Percentiles rank a stretch among this genome's conserved stretches.
These are phyloP conservation scores for Colletotrichum scovillei DNA, from an alignment of 2,329 filamentous ascomycete genomes.

Conservation along the genomic window DNA sequence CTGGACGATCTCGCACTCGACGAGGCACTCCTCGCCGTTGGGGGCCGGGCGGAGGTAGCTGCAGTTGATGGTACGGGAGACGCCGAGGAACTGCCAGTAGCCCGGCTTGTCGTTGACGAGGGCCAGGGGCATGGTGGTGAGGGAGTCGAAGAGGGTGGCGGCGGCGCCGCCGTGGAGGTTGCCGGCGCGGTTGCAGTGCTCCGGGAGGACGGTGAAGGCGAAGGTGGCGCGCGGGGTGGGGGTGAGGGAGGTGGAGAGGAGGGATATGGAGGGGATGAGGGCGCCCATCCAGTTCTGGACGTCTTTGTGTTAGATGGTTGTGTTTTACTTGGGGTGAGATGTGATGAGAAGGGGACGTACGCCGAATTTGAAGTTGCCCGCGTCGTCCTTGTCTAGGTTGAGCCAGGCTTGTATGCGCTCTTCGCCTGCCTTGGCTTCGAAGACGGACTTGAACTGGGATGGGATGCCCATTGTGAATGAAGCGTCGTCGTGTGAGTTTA, in stretches of 20 bases:
- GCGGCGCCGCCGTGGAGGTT: slow-evolving; percentile 73
- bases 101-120: slow-evolving; percentile 65
- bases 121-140: slow-evolving; percentile 69
- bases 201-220: slow-evolving; percentile 58
- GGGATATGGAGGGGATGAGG: slow-evolving; percentile 53
- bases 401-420: slow-evolving; percentile 48
- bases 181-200: slow-evolving; percentile 63
- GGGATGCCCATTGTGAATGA: background rate
- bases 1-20: slow-evolving; percentile 69
- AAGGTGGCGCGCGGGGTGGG: slow-evolving; percentile 56
- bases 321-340: background rate
- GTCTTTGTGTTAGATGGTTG: background rate
- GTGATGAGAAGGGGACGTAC: slow-evolving; percentile 38
- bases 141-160: slow-evolving; percentile 75
- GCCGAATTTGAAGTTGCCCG: slow-evolving; percentile 44
- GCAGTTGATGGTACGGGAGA: slow-evolving; percentile 73
- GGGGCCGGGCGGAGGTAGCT: slow-evolving; percentile 75
- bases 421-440: slow-evolving; percentile 36
- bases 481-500: too few relatives aligned
- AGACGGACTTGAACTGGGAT: slow-evolving; percentile 1
- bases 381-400: slow-evolving; percentile 40
- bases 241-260: slow-evolving; percentile 50
- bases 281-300: slow-evolving; percentile 57
- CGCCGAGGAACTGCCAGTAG: slow-evolving; percentile 71
- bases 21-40: slow-evolving; percentile 58